phyloP scores from a whole-genome alignment of 2,329 filamentous ascomycete species.

The Claviceps humidiphila region DNA sequence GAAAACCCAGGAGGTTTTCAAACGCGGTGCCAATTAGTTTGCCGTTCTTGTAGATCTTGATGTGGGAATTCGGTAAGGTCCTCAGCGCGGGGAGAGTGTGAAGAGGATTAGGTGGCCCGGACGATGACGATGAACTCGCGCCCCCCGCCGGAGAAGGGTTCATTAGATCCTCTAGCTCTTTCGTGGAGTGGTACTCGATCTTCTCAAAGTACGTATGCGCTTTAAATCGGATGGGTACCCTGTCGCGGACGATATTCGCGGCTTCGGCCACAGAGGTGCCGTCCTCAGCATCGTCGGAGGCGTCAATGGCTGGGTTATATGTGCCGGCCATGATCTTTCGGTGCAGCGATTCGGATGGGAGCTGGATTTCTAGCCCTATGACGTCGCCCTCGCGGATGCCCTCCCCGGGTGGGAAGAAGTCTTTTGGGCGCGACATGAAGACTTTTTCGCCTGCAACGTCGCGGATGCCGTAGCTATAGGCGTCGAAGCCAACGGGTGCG shows the following conservation, averaged over 20 bases:
- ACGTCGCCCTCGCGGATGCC: constrained; percentile 83
- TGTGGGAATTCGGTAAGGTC: constrained; percentile 72
- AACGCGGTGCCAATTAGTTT: constrained; percentile 76
- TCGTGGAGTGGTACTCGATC: constrained; percentile 75
- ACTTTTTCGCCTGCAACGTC: constrained; percentile 86
- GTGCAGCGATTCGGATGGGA: constrained; percentile 76
- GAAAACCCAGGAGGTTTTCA: constrained; percentile 74
- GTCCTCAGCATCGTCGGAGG: constrained; percentile 33
- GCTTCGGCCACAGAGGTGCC: constrained; percentile 37
- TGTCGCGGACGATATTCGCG: constrained; percentile 81
- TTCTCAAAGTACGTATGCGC: constrained; percentile 88
- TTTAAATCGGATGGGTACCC: constrained; percentile 89
- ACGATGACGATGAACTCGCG: constrained; percentile 27
- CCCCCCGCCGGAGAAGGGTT: constrained; percentile 46
- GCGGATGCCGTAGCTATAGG: constrained; percentile 86
- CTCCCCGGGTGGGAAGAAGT: constrained; percentile 69
- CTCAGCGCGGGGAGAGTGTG: constrained; percentile 64
- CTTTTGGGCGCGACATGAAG: constrained; percentile 84
- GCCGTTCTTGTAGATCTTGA: constrained; percentile 90
- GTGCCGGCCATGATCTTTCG: constrained; percentile 76
- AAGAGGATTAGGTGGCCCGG: constrained; percentile 54
- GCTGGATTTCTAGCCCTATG: constrained; percentile 80
- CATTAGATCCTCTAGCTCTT: constrained; percentile 77
- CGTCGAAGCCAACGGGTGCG: constrained; percentile 74
- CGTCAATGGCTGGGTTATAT: constrained; percentile 76